Base-by-base conservation (phyloP, 495 filamentous ascomycete genomes). In the Bombardia bombarda region DNA sequence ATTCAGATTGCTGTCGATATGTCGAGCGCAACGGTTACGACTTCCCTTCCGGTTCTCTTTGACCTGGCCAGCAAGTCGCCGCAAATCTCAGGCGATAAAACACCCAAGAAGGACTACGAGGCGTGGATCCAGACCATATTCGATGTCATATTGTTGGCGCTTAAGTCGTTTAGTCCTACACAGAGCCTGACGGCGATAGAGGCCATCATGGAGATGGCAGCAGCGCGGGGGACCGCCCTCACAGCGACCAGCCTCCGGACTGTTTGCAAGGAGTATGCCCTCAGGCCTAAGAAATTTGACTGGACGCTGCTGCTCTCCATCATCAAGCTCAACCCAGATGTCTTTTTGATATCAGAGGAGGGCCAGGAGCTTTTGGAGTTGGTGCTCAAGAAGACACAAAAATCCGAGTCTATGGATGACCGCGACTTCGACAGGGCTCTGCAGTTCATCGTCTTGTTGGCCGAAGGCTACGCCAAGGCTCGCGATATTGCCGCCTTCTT, bases 91-190 rank as follows among this genome's bases (percentile, higher is more conserved):
- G 74, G 75, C 37, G 68, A 77, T 38, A 66, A 68, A 18, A 72
- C 77, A 34, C 73, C 66, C 19, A 66, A 68, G 35, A 58, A 69
- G 13, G 64, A 75, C 24, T 80, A 84, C 49, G 70, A 72, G 22
- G 65, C 67, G 3, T 88, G 84, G 84, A 51, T 80, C n/a, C 77
- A 85, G 56, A 69, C 65, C 1, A 65, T 85, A 7, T 87, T 87
- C 48, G 70, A 73, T 40, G 63, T 65, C 8, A 61, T 83, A 26
- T 24, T 60, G 44, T 19, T 50, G 24, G 50, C 55, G 9, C 40
- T 66, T 18, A 49, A 53, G 35, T 32, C 38, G 18, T 24, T 24
- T 21, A 34, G 39, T 18, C 18, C 25, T 16, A 40, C 43, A 5
- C 43, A 50, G 23, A 48, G 53, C 17, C 38, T 18, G 32, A 9